These are phyloP conservation scores for Schizosaccharomyces japonicus DNA, from an alignment of 805 yeast species.

Conservation along the genomic window DNA sequence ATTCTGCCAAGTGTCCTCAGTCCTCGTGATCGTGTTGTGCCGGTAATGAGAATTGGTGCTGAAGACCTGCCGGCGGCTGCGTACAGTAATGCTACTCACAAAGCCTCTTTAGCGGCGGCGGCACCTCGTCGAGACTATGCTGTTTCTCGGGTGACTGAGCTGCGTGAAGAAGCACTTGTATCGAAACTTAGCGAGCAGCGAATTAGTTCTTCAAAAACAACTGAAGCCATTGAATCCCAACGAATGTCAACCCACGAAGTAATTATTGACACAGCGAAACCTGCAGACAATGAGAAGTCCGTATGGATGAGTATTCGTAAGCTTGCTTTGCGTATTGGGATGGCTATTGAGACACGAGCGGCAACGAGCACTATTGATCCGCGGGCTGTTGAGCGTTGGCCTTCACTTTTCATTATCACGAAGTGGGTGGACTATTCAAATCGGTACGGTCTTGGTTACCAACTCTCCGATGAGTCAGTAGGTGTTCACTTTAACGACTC, in stretches of 20 bases:
- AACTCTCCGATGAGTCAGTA: conserved; percentile 65
- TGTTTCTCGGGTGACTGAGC: not conserved
- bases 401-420: conserved; percentile 31
- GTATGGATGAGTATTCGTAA: not conserved
- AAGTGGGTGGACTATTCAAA: conserved; percentile 97
- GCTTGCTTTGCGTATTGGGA: not conserved
- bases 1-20: not conserved
- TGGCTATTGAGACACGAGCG: not conserved
- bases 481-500: conserved; percentile 79
- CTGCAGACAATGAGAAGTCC: not conserved
- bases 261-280: not conserved
- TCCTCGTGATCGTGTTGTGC: not conserved
- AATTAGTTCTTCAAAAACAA: too few relatives aligned
- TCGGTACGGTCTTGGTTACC: conserved; percentile 86
- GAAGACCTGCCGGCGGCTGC: not conserved
- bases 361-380: not conserved
- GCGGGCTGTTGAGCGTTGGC: too few relatives aligned
- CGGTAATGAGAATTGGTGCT: conserved; percentile 1
- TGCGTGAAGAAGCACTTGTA: not conserved
- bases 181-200: not conserved
- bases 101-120: not conserved
- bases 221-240: not conserved
- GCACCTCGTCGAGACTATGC: not conserved
- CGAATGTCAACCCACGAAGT: not conserved
- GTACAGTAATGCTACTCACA: too few relatives aligned